Evolutionary conservation across 306 rosid genomes (phyloP).

Genomic region (Quercus suber): DNA sequence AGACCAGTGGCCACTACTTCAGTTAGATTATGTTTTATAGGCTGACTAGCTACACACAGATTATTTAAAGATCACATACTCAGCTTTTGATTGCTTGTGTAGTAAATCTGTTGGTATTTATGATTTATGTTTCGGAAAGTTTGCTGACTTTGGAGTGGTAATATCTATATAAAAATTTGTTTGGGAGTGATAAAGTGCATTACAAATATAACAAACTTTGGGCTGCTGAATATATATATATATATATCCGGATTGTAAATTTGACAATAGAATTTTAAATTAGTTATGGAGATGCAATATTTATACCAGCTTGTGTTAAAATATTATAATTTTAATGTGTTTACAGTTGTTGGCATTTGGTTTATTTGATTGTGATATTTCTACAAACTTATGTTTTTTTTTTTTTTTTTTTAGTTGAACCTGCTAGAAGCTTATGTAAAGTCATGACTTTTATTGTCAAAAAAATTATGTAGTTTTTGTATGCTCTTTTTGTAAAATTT

Average conservation of each 20-base stretch:
- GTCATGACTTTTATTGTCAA: neutral
- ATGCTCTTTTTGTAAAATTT: neutral
- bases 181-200: neutral
- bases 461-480: neutral
- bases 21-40: neutral
- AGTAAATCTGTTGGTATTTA: neutral
- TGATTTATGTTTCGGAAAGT: neutral
- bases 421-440: neutral
- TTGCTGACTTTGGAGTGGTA: neutral
- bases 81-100: neutral
- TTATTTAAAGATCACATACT: neutral
- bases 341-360: conserved; percentile 2
- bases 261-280: neutral
- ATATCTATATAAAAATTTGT: neutral
- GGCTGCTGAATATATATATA: neutral
- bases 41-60: neutral
- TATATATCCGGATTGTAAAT: neutral
- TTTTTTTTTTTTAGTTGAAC: too few species aligned
- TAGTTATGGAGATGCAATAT: neutral
- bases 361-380: neutral
- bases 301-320: neutral
- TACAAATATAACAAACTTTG: neutral
- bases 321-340: neutral
- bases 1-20: neutral
- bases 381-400: neutral